Conservation (phyloP, 2,329 filamentous ascomycete species). For the Sporothrix pseudoabietina region DNA sequence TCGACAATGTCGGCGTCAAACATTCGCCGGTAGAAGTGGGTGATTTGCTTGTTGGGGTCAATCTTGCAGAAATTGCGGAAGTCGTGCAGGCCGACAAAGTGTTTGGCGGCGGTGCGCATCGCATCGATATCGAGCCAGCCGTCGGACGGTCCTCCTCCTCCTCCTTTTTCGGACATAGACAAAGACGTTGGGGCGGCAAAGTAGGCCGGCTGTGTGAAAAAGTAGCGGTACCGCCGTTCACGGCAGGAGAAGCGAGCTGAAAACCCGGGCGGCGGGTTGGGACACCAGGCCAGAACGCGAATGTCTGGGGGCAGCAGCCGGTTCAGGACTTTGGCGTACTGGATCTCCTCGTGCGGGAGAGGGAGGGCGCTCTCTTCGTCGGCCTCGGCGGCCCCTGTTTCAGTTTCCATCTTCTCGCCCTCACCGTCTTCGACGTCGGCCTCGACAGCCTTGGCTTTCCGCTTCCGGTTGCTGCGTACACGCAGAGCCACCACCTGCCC, state of each 20-base stretch:
- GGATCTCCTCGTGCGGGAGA: conserved; percentile 59
- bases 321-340: conserved; percentile 83
- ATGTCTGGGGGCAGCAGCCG: conserved; percentile 87
- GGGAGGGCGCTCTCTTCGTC: background rate
- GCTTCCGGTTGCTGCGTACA: conserved; percentile 70
- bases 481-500: conserved; percentile 88
- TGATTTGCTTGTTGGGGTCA: conserved; percentile 85
- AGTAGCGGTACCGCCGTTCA: conserved; percentile 91
- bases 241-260: conserved; percentile 91
- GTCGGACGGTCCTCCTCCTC: conserved; percentile 48
- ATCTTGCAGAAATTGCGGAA: conserved; percentile 98
- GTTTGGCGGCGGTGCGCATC: conserved; percentile 80
- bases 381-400: conserved; percentile 56
- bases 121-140: conserved; percentile 86
- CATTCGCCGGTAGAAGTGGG: conserved; percentile 77
- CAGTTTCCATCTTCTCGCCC: conserved; percentile 49
- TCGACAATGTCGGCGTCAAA: conserved; percentile 78
- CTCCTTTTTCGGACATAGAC: conserved; percentile 45
- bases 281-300: conserved; percentile 89
- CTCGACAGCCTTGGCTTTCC: conserved; percentile 21
- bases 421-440: conserved; percentile 24
- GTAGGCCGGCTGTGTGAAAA: conserved; percentile 94
- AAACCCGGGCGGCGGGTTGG: conserved; percentile 75
- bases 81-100: conserved; percentile 82
- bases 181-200: conserved; percentile 54